Evolutionary conservation across 305 asterid species (phyloP).

Genomic region (Rubia balearica): DNA sequence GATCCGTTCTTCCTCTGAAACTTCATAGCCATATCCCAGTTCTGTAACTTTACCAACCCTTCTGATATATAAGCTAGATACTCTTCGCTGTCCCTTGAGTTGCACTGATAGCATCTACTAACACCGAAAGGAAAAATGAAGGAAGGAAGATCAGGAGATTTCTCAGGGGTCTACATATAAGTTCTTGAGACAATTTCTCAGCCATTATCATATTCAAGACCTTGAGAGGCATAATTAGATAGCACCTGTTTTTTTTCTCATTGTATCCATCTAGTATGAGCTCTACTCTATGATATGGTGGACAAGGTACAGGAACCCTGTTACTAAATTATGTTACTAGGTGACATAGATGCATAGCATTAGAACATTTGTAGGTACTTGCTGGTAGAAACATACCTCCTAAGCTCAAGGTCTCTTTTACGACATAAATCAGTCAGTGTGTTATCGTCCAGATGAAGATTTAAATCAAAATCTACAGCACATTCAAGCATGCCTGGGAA

Average conservation of each 20-base stretch:
- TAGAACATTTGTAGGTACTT: not conserved
- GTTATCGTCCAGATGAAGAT: conserved; percentile 47
- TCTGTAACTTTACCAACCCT: conserved; percentile 50
- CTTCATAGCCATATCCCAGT: conserved; percentile 56
- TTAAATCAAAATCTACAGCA: conserved; percentile 48
- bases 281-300: too few species aligned
- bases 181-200: not conserved
- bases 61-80: conserved; percentile 64
- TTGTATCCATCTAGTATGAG: too few species aligned
- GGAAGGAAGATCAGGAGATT: not conserved
- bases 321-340: not conserved
- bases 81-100: conserved; percentile 36
- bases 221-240: too few species aligned
- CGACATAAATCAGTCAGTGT: conserved; percentile 30
- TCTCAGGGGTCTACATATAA: not conserved
- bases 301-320: not conserved
- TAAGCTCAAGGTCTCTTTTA: conserved; percentile 59
- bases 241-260: too few species aligned
- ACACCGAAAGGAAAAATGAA: not conserved
- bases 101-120: conserved; percentile 36
- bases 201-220: not conserved
- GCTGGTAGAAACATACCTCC: conserved; percentile 36
- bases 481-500: conserved; percentile 77
- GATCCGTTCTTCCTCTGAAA: conserved; percentile 77
- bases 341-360: not conserved